A percentile compares a stretch with the other conserved stretches of the same genome.
phyloP scores from a whole-genome alignment of 2,329 filamentous ascomycete genomes.

The Coleophoma crateriformis region DNA sequence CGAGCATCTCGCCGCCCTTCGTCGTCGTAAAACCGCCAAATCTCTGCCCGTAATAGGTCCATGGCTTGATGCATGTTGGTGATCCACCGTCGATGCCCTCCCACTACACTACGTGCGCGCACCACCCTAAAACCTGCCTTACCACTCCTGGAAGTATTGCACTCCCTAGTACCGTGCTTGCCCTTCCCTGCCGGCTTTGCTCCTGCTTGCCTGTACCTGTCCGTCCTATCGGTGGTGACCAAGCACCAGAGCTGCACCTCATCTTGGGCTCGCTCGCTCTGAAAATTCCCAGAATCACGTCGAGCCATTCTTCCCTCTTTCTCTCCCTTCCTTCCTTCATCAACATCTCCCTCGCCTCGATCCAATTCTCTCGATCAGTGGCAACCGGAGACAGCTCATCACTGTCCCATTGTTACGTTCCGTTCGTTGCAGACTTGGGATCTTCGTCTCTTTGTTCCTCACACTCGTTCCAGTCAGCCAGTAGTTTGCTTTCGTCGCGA shows the following conservation, averaged over 20 bases:
- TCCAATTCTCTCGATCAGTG: not conserved
- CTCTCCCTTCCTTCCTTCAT: conserved; percentile 5
- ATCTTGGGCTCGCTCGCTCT: not conserved
- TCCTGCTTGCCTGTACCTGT: not conserved
- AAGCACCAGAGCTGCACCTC: no score
- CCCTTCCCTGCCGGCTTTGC: no score
- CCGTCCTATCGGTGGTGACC: no score
- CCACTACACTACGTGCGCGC: no score
- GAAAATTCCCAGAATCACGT: conserved; percentile 3
- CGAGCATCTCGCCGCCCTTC: not conserved
- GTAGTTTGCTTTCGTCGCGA: conserved; percentile 5
- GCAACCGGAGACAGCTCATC: conserved; percentile 1
- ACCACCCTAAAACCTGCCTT: no score
- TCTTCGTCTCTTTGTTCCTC: not conserved
- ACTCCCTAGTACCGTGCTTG: no score
- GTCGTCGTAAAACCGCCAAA: not conserved
- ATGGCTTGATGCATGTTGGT: not conserved
- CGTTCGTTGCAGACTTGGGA: not conserved
- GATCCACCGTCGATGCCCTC: no score
- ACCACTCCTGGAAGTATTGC: no score
- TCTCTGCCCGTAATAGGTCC: no score
- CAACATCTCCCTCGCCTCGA: conserved; percentile 2
- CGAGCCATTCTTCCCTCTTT: conserved; percentile 6
- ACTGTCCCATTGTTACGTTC: conserved; percentile 3
- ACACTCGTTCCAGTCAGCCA: conserved; percentile 3